These are phyloP conservation scores for Capsicum rhomboideum DNA, from an alignment of 257 asterid species.

Conservation along the genomic window DNA sequence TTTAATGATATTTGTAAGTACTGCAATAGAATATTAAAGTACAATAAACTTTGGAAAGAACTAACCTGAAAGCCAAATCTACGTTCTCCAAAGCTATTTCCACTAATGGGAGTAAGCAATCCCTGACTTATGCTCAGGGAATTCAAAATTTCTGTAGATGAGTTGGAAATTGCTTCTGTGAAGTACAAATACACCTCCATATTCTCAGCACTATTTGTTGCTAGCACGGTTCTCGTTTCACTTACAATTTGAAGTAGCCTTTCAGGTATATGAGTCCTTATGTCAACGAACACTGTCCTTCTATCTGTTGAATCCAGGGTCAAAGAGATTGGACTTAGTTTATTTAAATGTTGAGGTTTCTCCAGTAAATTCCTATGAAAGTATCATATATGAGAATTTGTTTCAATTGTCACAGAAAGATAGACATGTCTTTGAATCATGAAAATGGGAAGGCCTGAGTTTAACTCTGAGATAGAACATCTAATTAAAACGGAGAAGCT, in stretches of 20 bases:
- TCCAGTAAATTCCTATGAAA: slow-evolving; percentile 27
- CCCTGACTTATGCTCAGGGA: slow-evolving; percentile 60
- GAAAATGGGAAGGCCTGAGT: neutral
- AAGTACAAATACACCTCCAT: slow-evolving; percentile 67
- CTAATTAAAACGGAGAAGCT: neutral
- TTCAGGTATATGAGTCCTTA: slow-evolving; percentile 81
- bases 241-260: slow-evolving; percentile 53
- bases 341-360: neutral
- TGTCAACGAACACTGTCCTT: slow-evolving; percentile 52
- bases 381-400: neutral
- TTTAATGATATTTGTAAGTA: neutral
- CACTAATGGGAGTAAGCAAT: slow-evolving; percentile 49
- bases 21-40: neutral
- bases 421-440: neutral
- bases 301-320: slow-evolving; percentile 38
- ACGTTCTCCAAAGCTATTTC: slow-evolving; percentile 57
- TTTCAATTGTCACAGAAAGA: neutral
- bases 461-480: neutral
- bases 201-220: slow-evolving; percentile 57
- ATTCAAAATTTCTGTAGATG: slow-evolving; percentile 65
- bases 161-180: slow-evolving; percentile 68
- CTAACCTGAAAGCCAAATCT: slow-evolving; percentile 89
- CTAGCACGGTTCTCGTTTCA: slow-evolving; percentile 61
- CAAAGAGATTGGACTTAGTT: neutral
- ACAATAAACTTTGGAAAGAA: neutral